These are phyloP conservation scores for Phytophthora cactorum DNA, from an alignment of 352 stramenopile genomes.

Conservation along the genomic window DNA sequence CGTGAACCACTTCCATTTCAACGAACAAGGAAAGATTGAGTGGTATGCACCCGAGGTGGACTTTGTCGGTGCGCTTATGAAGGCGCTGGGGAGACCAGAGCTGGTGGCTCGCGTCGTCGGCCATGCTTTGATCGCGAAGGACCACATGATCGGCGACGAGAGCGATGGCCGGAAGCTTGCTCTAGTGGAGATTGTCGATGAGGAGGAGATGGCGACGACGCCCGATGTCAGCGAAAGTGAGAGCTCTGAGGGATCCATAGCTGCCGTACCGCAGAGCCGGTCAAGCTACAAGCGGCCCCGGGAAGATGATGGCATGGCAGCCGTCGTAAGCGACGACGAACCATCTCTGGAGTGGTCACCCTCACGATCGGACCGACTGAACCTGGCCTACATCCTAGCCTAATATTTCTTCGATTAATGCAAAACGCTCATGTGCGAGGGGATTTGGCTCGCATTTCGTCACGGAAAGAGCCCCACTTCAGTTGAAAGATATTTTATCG, in stretches of 20 bases:
- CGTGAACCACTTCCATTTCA: constrained; percentile 56
- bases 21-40: constrained; percentile 44
- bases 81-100: constrained; percentile 33
- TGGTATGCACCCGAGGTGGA: constrained; percentile 52
- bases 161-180: constrained; percentile 27
- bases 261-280: not conserved
- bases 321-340: constrained; percentile 1
- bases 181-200: not conserved
- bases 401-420: too few species aligned
- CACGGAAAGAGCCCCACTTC: too few species aligned
- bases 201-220: not conserved
- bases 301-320: not conserved
- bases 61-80: constrained; percentile 41
- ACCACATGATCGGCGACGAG: constrained; percentile 53
- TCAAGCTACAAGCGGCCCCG: not conserved
- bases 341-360: not conserved
- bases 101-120: constrained; percentile 41
- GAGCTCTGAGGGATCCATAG: not conserved
- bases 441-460: too few species aligned
- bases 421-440: too few species aligned
- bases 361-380: not conserved
- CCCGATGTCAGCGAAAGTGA: not conserved
- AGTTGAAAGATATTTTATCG: too few species aligned
- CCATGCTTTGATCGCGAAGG: constrained; percentile 45
- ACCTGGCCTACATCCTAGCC: constrained; percentile 1